Evolutionary conservation across 768 basidiomycete genomes (phyloP).

Genomic region (Phaeolepiota aurea): DNA sequence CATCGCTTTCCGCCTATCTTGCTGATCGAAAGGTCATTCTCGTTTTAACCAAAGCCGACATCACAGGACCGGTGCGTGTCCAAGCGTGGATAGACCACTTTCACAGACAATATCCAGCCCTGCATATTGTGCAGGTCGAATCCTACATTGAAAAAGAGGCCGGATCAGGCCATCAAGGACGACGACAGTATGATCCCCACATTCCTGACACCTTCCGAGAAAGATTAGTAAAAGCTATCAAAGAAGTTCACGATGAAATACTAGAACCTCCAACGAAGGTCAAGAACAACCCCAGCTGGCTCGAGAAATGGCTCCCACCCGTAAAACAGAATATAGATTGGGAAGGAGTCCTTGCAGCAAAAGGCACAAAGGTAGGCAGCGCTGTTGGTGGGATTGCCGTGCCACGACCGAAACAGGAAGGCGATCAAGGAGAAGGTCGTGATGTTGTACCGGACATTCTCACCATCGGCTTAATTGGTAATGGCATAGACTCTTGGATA

Average conservation of each 20-base stretch:
- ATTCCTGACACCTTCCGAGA: slow-evolving; percentile 60
- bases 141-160: slow-evolving; percentile 53
- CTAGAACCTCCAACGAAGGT: slow-evolving; percentile 60
- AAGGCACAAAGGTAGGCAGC: slow-evolving; percentile 34
- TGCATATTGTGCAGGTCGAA: slow-evolving; percentile 67
- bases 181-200: slow-evolving; percentile 47
- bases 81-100: slow-evolving; percentile 62
- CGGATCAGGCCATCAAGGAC: slow-evolving; percentile 34
- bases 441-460: slow-evolving; percentile 56
- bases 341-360: slow-evolving; percentile 46
- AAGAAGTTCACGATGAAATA: slow-evolving; percentile 57
- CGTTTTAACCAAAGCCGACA: slow-evolving; percentile 84
- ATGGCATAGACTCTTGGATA: slow-evolving; percentile 5
- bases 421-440: slow-evolving; percentile 13
- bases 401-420: slow-evolving; percentile 18
- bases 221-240: slow-evolving; percentile 57
- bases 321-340: slow-evolving; percentile 69
- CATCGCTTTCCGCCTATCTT: slow-evolving; percentile 66
- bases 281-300: slow-evolving; percentile 32
- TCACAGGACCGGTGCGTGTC: slow-evolving; percentile 59
- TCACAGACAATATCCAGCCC: slow-evolving; percentile 37
- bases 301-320: slow-evolving; percentile 55
- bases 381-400: slow-evolving; percentile 32
- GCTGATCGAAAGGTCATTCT: slow-evolving; percentile 49
- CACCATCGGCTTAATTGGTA: slow-evolving; percentile 79